phyloP scores from a whole-genome alignment of 2,329 filamentous ascomycete species.

The Chaetomium sp. region DNA sequence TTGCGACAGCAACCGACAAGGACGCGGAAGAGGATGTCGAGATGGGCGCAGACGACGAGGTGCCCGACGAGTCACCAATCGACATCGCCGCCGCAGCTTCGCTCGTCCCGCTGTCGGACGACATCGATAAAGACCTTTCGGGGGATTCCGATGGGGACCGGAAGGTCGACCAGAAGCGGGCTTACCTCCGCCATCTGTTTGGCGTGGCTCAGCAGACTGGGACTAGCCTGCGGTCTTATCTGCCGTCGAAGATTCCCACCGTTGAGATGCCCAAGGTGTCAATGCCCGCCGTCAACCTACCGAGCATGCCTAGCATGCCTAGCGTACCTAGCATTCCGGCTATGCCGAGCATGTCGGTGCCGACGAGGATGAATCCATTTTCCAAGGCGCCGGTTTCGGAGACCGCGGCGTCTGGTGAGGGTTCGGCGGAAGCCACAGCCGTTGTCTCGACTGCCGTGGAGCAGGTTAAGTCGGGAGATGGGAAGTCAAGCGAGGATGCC shows the following conservation, averaged over 20 bases:
- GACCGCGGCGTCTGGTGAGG: background rate
- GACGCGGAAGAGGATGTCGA: conserved; percentile 24
- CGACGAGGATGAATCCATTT: conserved; percentile 39
- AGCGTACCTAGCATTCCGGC: conserved; percentile 29
- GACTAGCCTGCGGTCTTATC: conserved; percentile 49
- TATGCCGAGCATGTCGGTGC: conserved; percentile 38
- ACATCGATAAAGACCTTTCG: conserved; percentile 39
- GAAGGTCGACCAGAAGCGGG: conserved; percentile 40
- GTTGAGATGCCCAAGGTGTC: conserved; percentile 34
- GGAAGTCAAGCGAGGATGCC: background rate
- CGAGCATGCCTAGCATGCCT: conserved; percentile 30
- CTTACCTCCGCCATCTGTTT: conserved; percentile 55
- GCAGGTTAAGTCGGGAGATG: background rate
- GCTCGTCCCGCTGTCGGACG: conserved; percentile 51
- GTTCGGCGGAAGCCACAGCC: background rate
- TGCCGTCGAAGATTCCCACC: conserved; percentile 46
- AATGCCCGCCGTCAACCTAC: conserved; percentile 34
- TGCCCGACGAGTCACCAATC: conserved; percentile 52
- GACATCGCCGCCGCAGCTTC: conserved; percentile 57
- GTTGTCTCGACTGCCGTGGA: background rate
- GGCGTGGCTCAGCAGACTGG: conserved; percentile 52
- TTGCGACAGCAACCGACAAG: conserved; percentile 14
- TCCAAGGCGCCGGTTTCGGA: conserved; percentile 30
- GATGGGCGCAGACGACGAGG: conserved; percentile 37
- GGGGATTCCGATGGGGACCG: conserved; percentile 34